Percentiles rank a stretch among this genome's conserved stretches.
Conservation (phyloP, 202 grass and related monocot genomes). For the Carex sylvatica region DNA sequence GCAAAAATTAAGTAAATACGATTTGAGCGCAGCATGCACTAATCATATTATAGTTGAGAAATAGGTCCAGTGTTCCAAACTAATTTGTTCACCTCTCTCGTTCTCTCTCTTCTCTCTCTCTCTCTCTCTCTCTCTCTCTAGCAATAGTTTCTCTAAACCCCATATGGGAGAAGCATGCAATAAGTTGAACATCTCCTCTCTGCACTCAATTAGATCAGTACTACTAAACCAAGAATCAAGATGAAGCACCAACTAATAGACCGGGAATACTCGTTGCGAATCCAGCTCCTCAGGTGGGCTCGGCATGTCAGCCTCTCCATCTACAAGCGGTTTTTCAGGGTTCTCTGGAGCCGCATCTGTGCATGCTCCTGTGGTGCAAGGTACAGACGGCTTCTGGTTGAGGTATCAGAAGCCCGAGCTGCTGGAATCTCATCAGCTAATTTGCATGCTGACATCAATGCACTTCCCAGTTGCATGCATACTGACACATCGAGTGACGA, state of each 20-base stretch:
- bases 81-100: constrained; percentile 16
- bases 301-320: constrained; percentile 61
- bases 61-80: background rate
- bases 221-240: background rate
- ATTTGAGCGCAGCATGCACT: background rate
- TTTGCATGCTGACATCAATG: background rate
- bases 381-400: constrained; percentile 44
- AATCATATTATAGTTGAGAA: background rate
- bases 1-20: background rate
- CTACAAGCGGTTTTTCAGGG: constrained; percentile 56
- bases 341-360: constrained; percentile 56
- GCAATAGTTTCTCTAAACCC: background rate
- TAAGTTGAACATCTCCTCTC: constrained; percentile 13
- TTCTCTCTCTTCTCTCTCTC: background rate
- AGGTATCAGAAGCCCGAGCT: background rate
- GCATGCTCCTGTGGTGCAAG: constrained; percentile 42
- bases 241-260: constrained; percentile 28
- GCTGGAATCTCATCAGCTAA: background rate
- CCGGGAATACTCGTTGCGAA: background rate
- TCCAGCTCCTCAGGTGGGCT: constrained; percentile 46
- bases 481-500: constrained; percentile 31
- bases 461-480: background rate
- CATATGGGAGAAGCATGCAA: constrained; percentile 27
- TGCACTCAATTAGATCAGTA: background rate
- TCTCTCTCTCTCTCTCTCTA: background rate